A percentile compares a stretch with the other conserved stretches of the same genome.
phyloP scores from a whole-genome alignment of 2,329 filamentous ascomycete species.

The Tolypocladium nubicola region DNA sequence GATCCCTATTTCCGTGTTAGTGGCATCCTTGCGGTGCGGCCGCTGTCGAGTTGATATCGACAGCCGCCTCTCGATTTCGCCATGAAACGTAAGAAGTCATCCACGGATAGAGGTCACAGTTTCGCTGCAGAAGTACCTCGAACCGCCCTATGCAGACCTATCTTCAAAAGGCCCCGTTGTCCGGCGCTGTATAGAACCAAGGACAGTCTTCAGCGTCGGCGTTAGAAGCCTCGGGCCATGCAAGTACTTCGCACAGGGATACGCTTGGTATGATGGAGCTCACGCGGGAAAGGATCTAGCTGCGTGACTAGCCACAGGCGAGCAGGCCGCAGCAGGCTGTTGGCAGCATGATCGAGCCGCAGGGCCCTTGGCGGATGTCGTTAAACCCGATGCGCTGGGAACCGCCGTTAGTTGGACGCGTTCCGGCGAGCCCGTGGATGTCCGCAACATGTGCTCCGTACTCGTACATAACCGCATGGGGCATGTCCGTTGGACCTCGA shows the following conservation, averaged over 20 bases:
- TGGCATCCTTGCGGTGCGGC: not conserved
- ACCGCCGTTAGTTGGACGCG: too few species aligned
- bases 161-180: not conserved
- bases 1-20: not conserved
- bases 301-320: not conserved
- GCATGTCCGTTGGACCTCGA: not conserved
- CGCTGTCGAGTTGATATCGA: not conserved
- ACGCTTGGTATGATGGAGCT: not conserved
- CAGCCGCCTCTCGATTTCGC: not conserved
- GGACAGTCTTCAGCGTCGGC: not conserved
- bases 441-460: too few species aligned
- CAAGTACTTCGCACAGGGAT: not conserved
- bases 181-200: not conserved
- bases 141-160: not conserved
- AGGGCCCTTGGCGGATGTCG: too few species aligned
- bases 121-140: not conserved
- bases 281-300: not conserved
- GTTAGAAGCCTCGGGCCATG: not conserved
- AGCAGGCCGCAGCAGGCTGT: not conserved
- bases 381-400: too few species aligned
- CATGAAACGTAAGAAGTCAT: not conserved
- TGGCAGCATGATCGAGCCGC: too few species aligned
- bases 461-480: too few species aligned
- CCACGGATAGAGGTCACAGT: not conserved
- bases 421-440: not conserved